Conservation (phyloP, 1,139 yeast species). For the Pichia sp. region DNA sequence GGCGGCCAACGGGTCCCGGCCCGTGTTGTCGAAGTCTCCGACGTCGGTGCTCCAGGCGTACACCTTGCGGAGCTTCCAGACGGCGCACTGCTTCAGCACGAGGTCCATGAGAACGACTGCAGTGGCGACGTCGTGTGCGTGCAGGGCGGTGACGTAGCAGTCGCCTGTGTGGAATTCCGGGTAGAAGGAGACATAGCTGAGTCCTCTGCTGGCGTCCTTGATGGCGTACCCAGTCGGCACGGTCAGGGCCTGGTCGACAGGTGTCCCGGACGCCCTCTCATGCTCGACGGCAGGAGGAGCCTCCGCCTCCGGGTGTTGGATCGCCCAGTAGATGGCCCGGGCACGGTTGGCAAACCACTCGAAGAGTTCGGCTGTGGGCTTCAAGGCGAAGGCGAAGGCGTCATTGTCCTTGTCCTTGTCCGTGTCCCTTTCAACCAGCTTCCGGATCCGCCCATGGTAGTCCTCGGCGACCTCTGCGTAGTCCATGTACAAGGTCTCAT, state of each 20-base stretch:
- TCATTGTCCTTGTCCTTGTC: neutral
- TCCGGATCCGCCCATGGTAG: neutral
- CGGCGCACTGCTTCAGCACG: conserved; percentile 1
- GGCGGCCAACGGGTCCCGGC: neutral
- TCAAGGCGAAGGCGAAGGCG: conserved; percentile 13
- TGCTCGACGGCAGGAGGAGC: conserved; percentile 1
- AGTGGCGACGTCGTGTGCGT: neutral
- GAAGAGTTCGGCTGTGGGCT: conserved; percentile 16
- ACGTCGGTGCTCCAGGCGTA: conserved; percentile 2
- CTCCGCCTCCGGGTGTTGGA: neutral
- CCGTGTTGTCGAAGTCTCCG: conserved; percentile 3
- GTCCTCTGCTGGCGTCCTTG: neutral
- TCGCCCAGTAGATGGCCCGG: conserved; percentile 7
- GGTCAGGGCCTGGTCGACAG: neutral
- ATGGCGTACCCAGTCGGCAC: neutral
- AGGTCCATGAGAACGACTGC: neutral
- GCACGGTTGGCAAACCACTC: conserved; percentile 25
- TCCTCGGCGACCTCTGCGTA: conserved; percentile 2
- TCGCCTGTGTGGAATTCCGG: conserved; percentile 5
- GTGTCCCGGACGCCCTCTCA: neutral
- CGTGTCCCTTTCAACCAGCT: neutral
- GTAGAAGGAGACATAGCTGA: conserved; percentile 6
- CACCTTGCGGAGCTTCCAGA: neutral
- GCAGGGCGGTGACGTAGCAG: conserved; percentile 5
- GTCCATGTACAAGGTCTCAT: neutral